Conservation (phyloP, 169 alveolate species). For the Babesia ovis region DNA sequence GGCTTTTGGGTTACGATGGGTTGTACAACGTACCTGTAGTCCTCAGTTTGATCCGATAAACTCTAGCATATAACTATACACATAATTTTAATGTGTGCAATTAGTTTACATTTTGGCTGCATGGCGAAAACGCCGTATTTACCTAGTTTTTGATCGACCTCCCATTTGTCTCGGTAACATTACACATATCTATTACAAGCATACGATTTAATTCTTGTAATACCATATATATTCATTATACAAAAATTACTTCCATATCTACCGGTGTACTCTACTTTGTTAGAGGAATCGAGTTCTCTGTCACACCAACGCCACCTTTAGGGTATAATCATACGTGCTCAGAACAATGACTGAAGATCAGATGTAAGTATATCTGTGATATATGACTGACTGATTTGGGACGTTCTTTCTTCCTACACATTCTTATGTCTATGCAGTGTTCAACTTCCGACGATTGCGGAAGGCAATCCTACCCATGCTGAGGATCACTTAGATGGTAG, state of each 20-base stretch:
- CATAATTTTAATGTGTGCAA: not conserved
- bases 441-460: not conserved
- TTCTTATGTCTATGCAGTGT: not conserved
- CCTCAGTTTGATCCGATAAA: not conserved
- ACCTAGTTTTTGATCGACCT: too few species aligned
- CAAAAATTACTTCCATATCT: too few species aligned
- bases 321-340: too few species aligned
- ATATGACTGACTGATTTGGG: not conserved
- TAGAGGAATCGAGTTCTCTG: too few species aligned
- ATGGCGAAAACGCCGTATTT: not conserved
- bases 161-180: not conserved
- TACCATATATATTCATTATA: not conserved
- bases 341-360: not conserved
- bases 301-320: too few species aligned
- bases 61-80: not conserved
- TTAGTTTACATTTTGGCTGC: not conserved
- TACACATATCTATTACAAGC: too few species aligned
- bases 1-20: conserved; percentile 64
- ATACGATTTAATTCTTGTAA: not conserved
- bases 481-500: conserved; percentile 57
- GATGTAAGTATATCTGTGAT: not conserved
- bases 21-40: conserved; percentile 35
- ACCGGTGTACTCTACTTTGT: too few species aligned
- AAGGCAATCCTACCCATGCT: not conserved
- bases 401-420: not conserved